Conservation (phyloP, 495 filamentous ascomycete genomes). For the Copromyces sp. region DNA sequence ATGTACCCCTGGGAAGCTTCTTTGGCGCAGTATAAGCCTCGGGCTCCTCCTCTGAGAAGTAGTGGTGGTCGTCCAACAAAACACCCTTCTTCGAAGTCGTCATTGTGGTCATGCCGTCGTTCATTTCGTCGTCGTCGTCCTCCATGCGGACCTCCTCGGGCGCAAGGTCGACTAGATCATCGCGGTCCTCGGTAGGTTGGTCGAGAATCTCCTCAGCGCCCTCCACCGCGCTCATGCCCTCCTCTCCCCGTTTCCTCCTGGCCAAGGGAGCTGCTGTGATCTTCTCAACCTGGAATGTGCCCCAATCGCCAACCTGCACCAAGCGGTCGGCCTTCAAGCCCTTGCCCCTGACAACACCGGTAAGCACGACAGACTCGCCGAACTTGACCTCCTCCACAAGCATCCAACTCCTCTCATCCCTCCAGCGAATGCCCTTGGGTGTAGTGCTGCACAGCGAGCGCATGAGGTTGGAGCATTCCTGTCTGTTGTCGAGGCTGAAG, state of each 20-base stretch:
- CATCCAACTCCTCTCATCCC: constrained; percentile 92
- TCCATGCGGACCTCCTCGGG: constrained; percentile 70
- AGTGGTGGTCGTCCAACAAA: constrained; percentile 91
- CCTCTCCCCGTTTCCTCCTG: constrained; percentile 43
- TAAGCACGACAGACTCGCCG: constrained; percentile 59
- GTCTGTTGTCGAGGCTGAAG: constrained; percentile 69
- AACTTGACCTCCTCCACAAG: constrained; percentile 73
- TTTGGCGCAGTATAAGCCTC: constrained; percentile 43
- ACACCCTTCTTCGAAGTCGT: constrained; percentile 56
- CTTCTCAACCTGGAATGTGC: constrained; percentile 86
- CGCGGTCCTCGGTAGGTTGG: constrained; percentile 61
- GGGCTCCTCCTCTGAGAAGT: constrained; percentile 83
- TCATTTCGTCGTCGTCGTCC: constrained; percentile 46
- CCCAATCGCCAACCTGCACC: constrained; percentile 88
- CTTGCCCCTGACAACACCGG: constrained; percentile 77
- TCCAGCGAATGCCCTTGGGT: constrained; percentile 87
- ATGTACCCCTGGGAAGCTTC: constrained; percentile 80
- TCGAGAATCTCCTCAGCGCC: constrained; percentile 47
- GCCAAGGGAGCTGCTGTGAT: constrained; percentile 62
- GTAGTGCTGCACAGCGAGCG: constrained; percentile 80
- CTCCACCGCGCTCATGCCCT: constrained; percentile 61
- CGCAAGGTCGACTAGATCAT: constrained; percentile 72
- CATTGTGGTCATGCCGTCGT: constrained; percentile 45
- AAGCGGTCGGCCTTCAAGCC: constrained; percentile 82
- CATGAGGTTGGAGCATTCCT: constrained; percentile 83